phyloP scores from a whole-genome alignment of 140 eudicot genomes.

The Senecio squalidus region DNA sequence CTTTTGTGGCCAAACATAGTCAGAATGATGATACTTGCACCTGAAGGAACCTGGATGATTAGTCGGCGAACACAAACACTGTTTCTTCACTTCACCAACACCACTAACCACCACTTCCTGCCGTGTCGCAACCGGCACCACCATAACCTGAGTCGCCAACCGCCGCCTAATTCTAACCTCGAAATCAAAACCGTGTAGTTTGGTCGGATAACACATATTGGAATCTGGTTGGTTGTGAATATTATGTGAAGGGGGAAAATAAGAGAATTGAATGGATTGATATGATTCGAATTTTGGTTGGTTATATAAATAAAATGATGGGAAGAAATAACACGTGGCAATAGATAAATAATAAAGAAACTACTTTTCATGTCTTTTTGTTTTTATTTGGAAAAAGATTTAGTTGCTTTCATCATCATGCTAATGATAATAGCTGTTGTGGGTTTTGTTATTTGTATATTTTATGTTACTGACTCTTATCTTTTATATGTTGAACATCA shows the following conservation, averaged over 20 bases:
- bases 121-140: constrained; percentile 2
- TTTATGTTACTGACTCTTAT: too few relatives aligned
- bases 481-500: too few relatives aligned
- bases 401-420: too few relatives aligned
- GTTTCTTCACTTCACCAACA: constrained; percentile 23
- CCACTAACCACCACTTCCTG: constrained; percentile 17
- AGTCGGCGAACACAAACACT: constrained; percentile 74
- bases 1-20: constrained; percentile 47
- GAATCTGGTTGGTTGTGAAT: too few relatives aligned
- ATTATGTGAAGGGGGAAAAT: not conserved
- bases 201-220: constrained; percentile 38
- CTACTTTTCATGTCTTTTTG: too few relatives aligned
- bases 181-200: not conserved
- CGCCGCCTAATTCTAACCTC: constrained; percentile 9
- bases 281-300: too few relatives aligned
- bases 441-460: too few relatives aligned
- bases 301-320: too few relatives aligned
- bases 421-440: too few relatives aligned
- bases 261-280: not conserved
- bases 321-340: too few relatives aligned
- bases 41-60: constrained; percentile 72
- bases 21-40: constrained; percentile 57
- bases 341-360: too few relatives aligned
- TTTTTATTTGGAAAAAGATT: too few relatives aligned
- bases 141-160: constrained; percentile 10